phyloP scores from a whole-genome alignment of 2,329 filamentous ascomycete genomes.

The Magnaporthiopsis rhizophila region DNA sequence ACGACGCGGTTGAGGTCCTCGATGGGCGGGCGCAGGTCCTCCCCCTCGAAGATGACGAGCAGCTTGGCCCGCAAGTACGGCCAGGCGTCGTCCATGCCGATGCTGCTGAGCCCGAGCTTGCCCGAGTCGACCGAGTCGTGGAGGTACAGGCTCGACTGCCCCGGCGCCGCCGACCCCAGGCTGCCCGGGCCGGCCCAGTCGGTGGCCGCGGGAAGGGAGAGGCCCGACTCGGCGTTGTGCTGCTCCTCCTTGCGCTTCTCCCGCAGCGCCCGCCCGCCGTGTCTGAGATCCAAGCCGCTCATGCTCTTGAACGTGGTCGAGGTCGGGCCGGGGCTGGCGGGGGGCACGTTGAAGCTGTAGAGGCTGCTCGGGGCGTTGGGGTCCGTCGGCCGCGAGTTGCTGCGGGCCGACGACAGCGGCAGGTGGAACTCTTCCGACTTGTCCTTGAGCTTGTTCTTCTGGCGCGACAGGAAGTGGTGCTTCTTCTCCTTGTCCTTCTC shows the following conservation, averaged over 20 bases:
- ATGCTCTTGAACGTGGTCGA: constrained; percentile 71
- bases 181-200: constrained; percentile 15
- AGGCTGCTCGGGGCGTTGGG: constrained; percentile 67
- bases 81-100: constrained; percentile 74
- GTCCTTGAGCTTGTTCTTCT: constrained; percentile 67
- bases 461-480: constrained; percentile 70
- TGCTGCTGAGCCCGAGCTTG: constrained; percentile 60
- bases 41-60: constrained; percentile 71
- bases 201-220: constrained; percentile 25
- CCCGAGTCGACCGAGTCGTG: constrained; percentile 45
- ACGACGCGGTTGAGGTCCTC: constrained; percentile 79
- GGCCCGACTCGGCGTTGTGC: constrained; percentile 39
- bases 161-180: constrained; percentile 18
- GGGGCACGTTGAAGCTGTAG: constrained; percentile 65
- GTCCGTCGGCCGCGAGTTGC: constrained; percentile 69
- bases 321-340: constrained; percentile 60
- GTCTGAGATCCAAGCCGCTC: constrained; percentile 69
- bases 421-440: constrained; percentile 62
- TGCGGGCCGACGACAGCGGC: constrained; percentile 66
- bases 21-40: constrained; percentile 69
- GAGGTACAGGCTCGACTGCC: constrained; percentile 36
- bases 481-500: constrained; percentile 69
- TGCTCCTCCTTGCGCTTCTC: constrained; percentile 74
- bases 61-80: constrained; percentile 69
- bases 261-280: constrained; percentile 65